These are phyloP conservation scores for Coccomyxa subellipsoidea DNA, from an alignment of 163 green algal species.

Conservation along the genomic window DNA sequence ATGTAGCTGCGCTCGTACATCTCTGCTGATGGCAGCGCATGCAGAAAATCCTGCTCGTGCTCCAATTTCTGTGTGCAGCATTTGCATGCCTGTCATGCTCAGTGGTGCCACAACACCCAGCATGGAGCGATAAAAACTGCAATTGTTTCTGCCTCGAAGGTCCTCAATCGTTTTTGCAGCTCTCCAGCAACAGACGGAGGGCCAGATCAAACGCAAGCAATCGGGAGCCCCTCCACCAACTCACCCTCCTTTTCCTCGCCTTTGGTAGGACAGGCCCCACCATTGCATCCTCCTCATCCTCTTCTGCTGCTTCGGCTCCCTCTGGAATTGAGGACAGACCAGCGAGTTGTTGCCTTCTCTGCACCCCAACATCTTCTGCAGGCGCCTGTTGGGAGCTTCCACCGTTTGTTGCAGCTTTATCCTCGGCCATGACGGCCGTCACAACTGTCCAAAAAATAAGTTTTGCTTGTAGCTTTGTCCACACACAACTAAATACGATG, in stretches of 20 bases:
- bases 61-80: conserved; percentile 60
- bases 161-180: no score
- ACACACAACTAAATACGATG: no score
- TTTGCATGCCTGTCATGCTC: conserved; percentile 2
- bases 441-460: not conserved
- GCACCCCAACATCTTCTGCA: not conserved
- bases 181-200: no score
- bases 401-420: not conserved
- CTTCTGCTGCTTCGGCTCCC: not conserved
- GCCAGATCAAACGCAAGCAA: not conserved
- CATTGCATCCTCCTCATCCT: conserved; percentile 37
- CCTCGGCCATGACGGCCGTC: not conserved
- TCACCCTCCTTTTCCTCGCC: conserved; percentile 65
- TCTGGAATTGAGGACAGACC: not conserved
- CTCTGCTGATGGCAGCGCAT: conserved; percentile 60
- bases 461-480: no score
- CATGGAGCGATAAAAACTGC: not conserved
- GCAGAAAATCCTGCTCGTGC: conserved; percentile 75
- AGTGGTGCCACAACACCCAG: not conserved
- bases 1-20: conserved; percentile 99
- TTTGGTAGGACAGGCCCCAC: conserved; percentile 53
- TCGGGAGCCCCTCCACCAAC: not conserved
- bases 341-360: not conserved
- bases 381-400: not conserved
- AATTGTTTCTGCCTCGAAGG: not conserved